Conservation (phyloP, 352 stramenopile species). For the Heterotrichella gracilis region DNA sequence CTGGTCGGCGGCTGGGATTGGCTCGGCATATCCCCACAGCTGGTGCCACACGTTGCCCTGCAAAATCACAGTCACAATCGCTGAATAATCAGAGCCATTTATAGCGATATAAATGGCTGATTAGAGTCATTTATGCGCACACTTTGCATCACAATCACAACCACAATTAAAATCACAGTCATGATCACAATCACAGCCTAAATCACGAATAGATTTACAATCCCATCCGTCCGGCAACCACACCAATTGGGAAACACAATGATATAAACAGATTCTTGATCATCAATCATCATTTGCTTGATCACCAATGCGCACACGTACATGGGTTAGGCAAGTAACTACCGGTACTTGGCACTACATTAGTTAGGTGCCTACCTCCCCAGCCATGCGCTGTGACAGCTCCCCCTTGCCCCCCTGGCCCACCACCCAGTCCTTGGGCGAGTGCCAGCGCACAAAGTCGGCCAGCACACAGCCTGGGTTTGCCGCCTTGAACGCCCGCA, state of each 20-base stretch:
- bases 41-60: not conserved
- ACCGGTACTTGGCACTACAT: too few species aligned
- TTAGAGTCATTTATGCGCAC: not conserved
- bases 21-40: not conserved
- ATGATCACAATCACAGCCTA: too few species aligned
- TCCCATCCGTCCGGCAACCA: not conserved
- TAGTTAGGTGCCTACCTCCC: not conserved
- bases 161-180: too few species aligned
- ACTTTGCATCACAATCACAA: not conserved
- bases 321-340: too few species aligned
- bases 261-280: too few species aligned
- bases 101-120: not conserved
- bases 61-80: not conserved
- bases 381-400: not conserved
- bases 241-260: not conserved
- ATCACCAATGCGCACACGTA: too few species aligned
- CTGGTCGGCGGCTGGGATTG: not conserved
- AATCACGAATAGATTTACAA: too few species aligned
- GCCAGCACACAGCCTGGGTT: not conserved
- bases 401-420: not conserved
- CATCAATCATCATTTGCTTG: too few species aligned
- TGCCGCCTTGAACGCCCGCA: slow-evolving; percentile 13
- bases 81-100: not conserved
- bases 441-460: slow-evolving; percentile 13
- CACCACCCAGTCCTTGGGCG: slow-evolving; percentile 11